These are phyloP conservation scores for Diaporthe ampelina DNA, from an alignment of 2,329 filamentous ascomycete species.

Conservation along the genomic window DNA sequence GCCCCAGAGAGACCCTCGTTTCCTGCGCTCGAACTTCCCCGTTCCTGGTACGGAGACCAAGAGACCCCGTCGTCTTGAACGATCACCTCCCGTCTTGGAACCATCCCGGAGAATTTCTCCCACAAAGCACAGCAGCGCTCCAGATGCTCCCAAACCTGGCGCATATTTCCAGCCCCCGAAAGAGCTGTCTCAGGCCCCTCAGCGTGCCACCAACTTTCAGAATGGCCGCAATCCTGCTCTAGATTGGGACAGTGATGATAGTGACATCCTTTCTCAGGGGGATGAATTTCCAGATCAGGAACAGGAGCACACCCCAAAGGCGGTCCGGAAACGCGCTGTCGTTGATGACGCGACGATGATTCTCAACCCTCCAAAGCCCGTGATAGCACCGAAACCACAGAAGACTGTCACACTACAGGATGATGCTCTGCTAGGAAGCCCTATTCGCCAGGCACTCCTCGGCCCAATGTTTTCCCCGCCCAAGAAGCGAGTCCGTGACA, in stretches of 20 bases:
- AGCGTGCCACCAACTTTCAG: constrained; percentile 48
- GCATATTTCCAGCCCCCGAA: constrained; percentile 33
- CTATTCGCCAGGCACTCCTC: constrained; percentile 41
- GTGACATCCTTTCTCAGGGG: constrained; percentile 47
- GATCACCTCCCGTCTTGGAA: constrained; percentile 34
- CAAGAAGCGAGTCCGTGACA: constrained; percentile 60
- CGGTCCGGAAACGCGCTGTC: constrained; percentile 40
- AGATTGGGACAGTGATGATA: constrained; percentile 47
- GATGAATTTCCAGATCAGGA: constrained; percentile 48
- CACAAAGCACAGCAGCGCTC: constrained; percentile 45
- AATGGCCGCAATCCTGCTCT: constrained; percentile 44
- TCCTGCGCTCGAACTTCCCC: constrained; percentile 51
- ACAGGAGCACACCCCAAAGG: constrained; percentile 46
- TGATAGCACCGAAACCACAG: constrained; percentile 34
- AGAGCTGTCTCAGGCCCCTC: constrained; percentile 46
- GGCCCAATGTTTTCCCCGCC: constrained; percentile 35
- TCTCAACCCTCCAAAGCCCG: constrained; percentile 38
- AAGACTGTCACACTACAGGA: constrained; percentile 36
- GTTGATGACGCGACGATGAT: constrained; percentile 38
- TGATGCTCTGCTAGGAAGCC: constrained; percentile 41
- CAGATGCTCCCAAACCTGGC: constrained; percentile 34
- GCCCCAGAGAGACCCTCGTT: constrained; percentile 25
- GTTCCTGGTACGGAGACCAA: constrained; percentile 54
- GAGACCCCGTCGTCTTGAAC: constrained; percentile 43
- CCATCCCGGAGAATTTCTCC: constrained; percentile 42